These are phyloP conservation scores for Boletales sp. DNA, from an alignment of 768 basidiomycete species.

Conservation along the genomic window DNA sequence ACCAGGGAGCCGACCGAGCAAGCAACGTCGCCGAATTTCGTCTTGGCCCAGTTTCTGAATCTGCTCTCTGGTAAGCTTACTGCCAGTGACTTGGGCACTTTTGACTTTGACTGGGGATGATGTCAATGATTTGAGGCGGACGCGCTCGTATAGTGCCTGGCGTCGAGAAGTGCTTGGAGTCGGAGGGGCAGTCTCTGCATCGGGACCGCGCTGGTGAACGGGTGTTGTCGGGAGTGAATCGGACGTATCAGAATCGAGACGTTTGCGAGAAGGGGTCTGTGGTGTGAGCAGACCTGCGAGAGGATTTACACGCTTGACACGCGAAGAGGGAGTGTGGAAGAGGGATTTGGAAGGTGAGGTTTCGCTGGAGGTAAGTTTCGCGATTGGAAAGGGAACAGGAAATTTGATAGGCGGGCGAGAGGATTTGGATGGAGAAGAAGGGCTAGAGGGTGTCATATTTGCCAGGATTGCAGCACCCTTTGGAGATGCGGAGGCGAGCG, in stretches of 20 bases:
- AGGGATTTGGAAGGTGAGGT: slow-evolving; percentile 52
- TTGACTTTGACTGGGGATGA: slow-evolving; percentile 60
- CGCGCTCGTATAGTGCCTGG: slow-evolving; percentile 76
- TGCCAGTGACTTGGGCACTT: slow-evolving; percentile 37
- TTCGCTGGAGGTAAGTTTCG: slow-evolving; percentile 32
- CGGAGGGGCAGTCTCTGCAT: slow-evolving; percentile 53
- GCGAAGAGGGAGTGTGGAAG: slow-evolving; percentile 57
- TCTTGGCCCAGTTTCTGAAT: slow-evolving; percentile 72
- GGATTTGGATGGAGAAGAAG: slow-evolving; percentile 37
- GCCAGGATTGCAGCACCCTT: slow-evolving; percentile 41
- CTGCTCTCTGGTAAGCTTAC: slow-evolving; percentile 59
- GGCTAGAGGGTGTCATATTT: slow-evolving; percentile 30
- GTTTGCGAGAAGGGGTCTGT: slow-evolving; percentile 39
- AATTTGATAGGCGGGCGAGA: slow-evolving; percentile 9
- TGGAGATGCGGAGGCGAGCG: slow-evolving; percentile 71
- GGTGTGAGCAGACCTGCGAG: slow-evolving; percentile 37
- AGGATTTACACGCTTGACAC: slow-evolving; percentile 33
- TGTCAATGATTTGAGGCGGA: slow-evolving; percentile 69
- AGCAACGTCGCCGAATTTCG: slow-evolving; percentile 69
- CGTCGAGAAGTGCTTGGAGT: slow-evolving; percentile 76
- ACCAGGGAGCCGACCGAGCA: slow-evolving; percentile 72
- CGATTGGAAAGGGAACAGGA: slow-evolving; percentile 44
- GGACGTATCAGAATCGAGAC: slow-evolving; percentile 38
- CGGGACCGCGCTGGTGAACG: slow-evolving; percentile 53
- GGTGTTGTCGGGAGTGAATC: slow-evolving; percentile 61